Conservation (phyloP, 1,284 basidiomycete genomes). For the Leccinum insolens region DNA sequence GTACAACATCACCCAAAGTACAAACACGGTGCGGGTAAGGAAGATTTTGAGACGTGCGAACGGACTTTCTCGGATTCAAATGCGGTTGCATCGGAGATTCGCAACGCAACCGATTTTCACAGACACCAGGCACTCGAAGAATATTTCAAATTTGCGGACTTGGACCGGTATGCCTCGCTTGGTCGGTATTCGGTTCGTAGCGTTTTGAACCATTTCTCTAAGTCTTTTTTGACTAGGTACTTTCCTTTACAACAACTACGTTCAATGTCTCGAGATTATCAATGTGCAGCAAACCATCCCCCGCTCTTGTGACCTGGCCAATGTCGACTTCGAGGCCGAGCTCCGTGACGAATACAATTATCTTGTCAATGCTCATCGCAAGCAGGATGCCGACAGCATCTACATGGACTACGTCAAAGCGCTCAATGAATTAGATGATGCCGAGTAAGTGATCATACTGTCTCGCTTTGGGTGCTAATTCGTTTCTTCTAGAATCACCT, state of each 20-base stretch:
- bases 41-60: not conserved
- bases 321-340: not conserved
- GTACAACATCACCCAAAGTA: not conserved
- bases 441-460: not conserved
- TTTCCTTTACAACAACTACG: not conserved
- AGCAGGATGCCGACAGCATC: not conserved
- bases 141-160: not conserved
- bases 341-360: not conserved
- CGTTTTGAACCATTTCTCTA: not conserved
- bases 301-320: not conserved
- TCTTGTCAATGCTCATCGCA: not conserved
- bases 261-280: not conserved
- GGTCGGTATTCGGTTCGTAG: not conserved
- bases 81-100: not conserved
- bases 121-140: not conserved
- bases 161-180: not conserved
- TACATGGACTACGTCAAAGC: not conserved
- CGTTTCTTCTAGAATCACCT: not conserved
- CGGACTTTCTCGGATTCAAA: not conserved
- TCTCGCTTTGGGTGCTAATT: not conserved
- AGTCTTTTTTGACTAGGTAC: not conserved
- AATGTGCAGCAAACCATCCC: not conserved
- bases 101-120: not conserved
- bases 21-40: not conserved
- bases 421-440: not conserved